A percentile compares a stretch with the other conserved stretches of the same genome.
Conservation (phyloP, 1,139 yeast species). For the Blastobotrys apis region DNA sequence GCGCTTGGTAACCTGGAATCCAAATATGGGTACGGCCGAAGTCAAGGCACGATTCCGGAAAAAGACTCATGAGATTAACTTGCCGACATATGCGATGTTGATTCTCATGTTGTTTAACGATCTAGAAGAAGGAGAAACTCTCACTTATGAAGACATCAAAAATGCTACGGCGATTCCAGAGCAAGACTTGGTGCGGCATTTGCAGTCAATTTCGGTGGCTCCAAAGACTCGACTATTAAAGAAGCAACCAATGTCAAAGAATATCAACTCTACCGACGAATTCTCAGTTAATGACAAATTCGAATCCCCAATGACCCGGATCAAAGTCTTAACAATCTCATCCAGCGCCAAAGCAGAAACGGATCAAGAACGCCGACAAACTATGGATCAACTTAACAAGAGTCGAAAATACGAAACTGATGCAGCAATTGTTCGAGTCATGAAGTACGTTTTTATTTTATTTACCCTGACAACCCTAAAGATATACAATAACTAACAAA, state of each 20-base stretch:
- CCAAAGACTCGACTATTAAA: conserved; percentile 69
- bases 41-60: conserved; percentile 48
- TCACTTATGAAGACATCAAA: conserved; percentile 58
- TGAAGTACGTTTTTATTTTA: conserved; percentile 47
- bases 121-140: conserved; percentile 43
- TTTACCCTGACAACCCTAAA: not conserved
- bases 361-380: conserved; percentile 41
- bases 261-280: conserved; percentile 57
- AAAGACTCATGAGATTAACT: conserved; percentile 69
- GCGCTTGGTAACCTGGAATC: conserved; percentile 77
- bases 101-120: conserved; percentile 70
- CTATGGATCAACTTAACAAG: conserved; percentile 41
- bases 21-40: conserved; percentile 73
- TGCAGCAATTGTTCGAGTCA: conserved; percentile 83
- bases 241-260: conserved; percentile 73
- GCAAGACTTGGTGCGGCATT: conserved; percentile 65
- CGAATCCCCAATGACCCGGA: conserved; percentile 63
- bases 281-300: conserved; percentile 70
- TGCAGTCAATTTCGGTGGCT: conserved; percentile 82
- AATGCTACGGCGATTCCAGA: conserved; percentile 70
- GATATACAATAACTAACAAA: not conserved
- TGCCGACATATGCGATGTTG: conserved; percentile 77
- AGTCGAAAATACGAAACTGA: conserved; percentile 62
- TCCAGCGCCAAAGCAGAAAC: conserved; percentile 39
- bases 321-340: conserved; percentile 74